A percentile compares a stretch with the other conserved stretches of the same genome.
Evolutionary conservation across 768 basidiomycete species (phyloP).

Genomic region (Mycena amicta): DNA sequence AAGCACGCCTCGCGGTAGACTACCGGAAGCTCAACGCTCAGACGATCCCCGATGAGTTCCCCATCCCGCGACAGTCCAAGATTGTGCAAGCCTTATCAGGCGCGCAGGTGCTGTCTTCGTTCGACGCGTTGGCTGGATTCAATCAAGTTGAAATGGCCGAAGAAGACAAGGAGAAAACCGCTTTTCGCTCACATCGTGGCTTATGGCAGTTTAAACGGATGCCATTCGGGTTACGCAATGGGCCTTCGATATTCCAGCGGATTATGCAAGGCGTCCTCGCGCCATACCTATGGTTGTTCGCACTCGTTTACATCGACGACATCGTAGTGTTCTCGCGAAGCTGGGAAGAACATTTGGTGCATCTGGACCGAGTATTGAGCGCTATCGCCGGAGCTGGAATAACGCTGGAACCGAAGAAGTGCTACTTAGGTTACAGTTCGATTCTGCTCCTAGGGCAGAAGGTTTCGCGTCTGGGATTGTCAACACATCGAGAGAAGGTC

Average conservation of each 20-base stretch:
- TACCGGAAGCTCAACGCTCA: slow-evolving; percentile 1
- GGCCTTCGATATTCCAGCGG: background rate
- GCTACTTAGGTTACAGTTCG: slow-evolving; percentile 26
- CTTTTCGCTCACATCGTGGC: slow-evolving; percentile 33
- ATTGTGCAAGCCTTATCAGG: slow-evolving; percentile 28
- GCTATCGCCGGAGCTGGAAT: slow-evolving; percentile 20
- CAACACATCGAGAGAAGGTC: slow-evolving; percentile 25
- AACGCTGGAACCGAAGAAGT: slow-evolving; percentile 30
- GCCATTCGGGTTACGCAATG: background rate
- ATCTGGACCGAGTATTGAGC: slow-evolving; percentile 21
- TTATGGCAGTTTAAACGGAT: slow-evolving; percentile 29
- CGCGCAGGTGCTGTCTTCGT: slow-evolving; percentile 13
- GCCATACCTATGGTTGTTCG: background rate
- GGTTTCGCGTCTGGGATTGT: slow-evolving; percentile 1
- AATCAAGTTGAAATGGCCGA: slow-evolving; percentile 28
- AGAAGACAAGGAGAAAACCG: slow-evolving; percentile 28
- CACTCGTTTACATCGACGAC: slow-evolving; percentile 29
- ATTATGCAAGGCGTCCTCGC: background rate
- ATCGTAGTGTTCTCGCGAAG: slow-evolving; percentile 19
- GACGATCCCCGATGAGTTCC: slow-evolving; percentile 29
- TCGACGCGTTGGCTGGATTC: slow-evolving; percentile 33
- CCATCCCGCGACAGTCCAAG: slow-evolving; percentile 26
- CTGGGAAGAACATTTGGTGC: slow-evolving; percentile 24
- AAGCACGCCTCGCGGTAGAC: background rate
- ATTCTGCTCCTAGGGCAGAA: slow-evolving; percentile 29